Percentiles rank a stretch among this genome's conserved stretches.
phyloP scores from a whole-genome alignment of 371 early-diverging fungal species.

The Mucor circinelloides region DNA sequence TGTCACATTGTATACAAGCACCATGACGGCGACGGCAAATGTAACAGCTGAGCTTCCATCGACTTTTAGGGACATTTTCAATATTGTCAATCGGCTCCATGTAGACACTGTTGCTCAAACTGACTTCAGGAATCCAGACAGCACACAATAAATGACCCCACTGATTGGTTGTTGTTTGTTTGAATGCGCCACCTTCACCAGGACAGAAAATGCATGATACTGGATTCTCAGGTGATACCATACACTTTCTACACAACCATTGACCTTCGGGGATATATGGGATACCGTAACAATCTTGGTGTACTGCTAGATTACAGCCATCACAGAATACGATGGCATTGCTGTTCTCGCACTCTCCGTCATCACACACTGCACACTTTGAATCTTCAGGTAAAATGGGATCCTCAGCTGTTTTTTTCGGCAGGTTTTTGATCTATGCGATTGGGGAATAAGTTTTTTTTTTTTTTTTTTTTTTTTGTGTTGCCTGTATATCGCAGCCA shows the following conservation, averaged over 20 bases:
- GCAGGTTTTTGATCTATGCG: conserved; percentile 40
- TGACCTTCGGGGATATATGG: conserved; percentile 99
- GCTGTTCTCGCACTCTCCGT: conserved; percentile 94
- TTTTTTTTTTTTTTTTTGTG: not conserved
- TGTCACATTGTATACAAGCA: conserved; percentile 95
- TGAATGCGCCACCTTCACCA: conserved; percentile 94
- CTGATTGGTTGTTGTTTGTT: conserved; percentile 86
- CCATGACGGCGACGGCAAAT: conserved; percentile 87
- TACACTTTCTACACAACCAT: conserved; percentile 98
- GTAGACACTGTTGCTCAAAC: conserved; percentile 85
- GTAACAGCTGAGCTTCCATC: conserved; percentile 89
- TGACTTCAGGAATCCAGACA: conserved; percentile 95
- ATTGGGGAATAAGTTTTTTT: not conserved
- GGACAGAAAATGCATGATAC: conserved; percentile 95
- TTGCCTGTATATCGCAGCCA: not conserved
- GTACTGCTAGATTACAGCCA: conserved; percentile 98
- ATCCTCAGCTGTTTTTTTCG: conserved; percentile 39
- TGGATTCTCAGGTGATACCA: conserved; percentile 89
- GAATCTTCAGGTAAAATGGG: conserved; percentile 72
- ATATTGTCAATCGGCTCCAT: conserved; percentile 98
- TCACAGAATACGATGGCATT: conserved; percentile 99
- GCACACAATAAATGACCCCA: conserved; percentile 98
- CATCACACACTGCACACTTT: conserved; percentile 93
- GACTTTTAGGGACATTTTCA: conserved; percentile 83
- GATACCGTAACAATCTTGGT: conserved; percentile 99